These are phyloP conservation scores for Sporothrix dimorphospora DNA, from an alignment of 2,329 filamentous ascomycete genomes.

Conservation along the genomic window DNA sequence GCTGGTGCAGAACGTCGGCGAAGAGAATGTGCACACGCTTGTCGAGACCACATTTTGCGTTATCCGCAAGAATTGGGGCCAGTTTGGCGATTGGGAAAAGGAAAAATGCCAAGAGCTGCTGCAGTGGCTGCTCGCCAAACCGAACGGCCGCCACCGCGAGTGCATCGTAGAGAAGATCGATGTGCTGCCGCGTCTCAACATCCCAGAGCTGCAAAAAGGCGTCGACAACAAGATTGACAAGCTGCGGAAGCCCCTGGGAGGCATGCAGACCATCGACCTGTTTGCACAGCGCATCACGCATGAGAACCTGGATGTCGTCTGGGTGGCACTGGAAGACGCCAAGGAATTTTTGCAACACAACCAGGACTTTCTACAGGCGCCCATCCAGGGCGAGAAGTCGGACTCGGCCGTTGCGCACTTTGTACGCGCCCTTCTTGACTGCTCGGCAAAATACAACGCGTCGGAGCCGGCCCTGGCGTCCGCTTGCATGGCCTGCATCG, in stretches of 20 bases:
- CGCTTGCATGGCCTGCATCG: conserved; percentile 80
- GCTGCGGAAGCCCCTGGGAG: conserved; percentile 67
- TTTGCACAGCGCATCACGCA: conserved; percentile 76
- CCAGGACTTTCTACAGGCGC: conserved; percentile 78
- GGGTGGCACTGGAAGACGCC: conserved; percentile 79
- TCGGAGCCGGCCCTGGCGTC: conserved; percentile 67
- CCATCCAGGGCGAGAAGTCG: conserved; percentile 81
- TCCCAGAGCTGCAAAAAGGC: conserved; percentile 65
- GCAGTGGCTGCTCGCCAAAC: conserved; percentile 56
- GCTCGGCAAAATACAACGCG: conserved; percentile 76
- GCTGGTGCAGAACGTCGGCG: conserved; percentile 73
- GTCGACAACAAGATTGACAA: conserved; percentile 67
- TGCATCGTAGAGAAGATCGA: conserved; percentile 69
- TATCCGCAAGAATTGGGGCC: conserved; percentile 77
- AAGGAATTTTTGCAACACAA: conserved; percentile 71
- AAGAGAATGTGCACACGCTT: conserved; percentile 69
- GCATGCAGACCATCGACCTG: conserved; percentile 67
- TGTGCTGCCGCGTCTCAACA: conserved; percentile 77
- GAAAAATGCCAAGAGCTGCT: conserved; percentile 65
- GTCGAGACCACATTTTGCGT: conserved; percentile 90
- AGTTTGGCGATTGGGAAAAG: conserved; percentile 64
- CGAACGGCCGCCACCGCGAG: conserved; percentile 52
- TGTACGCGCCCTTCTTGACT: conserved; percentile 80
- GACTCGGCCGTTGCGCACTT: conserved; percentile 72
- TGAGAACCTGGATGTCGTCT: conserved; percentile 84